Evolutionary conservation across 305 asterid species (phyloP).

Genomic region (Plantago rigida): DNA sequence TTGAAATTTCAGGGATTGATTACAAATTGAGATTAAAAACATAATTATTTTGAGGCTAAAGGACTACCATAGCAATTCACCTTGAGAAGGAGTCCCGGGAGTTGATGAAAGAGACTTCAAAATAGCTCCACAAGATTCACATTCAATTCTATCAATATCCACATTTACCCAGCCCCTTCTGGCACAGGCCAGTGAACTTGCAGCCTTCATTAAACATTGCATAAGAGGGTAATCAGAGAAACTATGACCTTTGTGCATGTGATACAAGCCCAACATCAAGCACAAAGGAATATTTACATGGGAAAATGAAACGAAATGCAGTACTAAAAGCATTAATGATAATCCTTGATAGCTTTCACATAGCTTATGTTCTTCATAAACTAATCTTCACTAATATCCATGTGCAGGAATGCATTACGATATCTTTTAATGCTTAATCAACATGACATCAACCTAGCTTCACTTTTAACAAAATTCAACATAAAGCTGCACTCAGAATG

Average conservation of each 20-base stretch:
- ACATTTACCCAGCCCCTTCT: slow-evolving; percentile 98
- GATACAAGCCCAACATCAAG: slow-evolving; percentile 16
- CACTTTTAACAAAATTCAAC: too few relatives aligned
- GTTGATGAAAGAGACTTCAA: slow-evolving; percentile 55
- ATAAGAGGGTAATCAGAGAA: slow-evolving; percentile 23
- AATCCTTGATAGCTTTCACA: background rate
- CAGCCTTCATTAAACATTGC: slow-evolving; percentile 50
- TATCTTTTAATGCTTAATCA: background rate
- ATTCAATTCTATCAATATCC: slow-evolving; percentile 71
- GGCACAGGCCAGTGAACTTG: slow-evolving; percentile 87
- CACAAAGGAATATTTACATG: slow-evolving; percentile 21
- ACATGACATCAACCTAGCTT: background rate
- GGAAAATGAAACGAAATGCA: background rate
- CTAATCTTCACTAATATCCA: background rate
- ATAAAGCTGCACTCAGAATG: too few relatives aligned
- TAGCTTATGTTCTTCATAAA: background rate
- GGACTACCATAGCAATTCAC: slow-evolving; percentile 37
- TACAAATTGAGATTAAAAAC: too few relatives aligned
- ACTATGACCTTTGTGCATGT: slow-evolving; percentile 4
- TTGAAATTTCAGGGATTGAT: too few relatives aligned
- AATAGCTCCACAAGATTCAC: slow-evolving; percentile 86
- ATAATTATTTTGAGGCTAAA: slow-evolving; percentile 17
- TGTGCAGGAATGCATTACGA: background rate
- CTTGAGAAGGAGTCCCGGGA: slow-evolving; percentile 69
- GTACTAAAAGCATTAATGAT: background rate